These are phyloP conservation scores for Arthroderma sp. DNA, from an alignment of 2,329 filamentous ascomycete species.

Conservation along the genomic window DNA sequence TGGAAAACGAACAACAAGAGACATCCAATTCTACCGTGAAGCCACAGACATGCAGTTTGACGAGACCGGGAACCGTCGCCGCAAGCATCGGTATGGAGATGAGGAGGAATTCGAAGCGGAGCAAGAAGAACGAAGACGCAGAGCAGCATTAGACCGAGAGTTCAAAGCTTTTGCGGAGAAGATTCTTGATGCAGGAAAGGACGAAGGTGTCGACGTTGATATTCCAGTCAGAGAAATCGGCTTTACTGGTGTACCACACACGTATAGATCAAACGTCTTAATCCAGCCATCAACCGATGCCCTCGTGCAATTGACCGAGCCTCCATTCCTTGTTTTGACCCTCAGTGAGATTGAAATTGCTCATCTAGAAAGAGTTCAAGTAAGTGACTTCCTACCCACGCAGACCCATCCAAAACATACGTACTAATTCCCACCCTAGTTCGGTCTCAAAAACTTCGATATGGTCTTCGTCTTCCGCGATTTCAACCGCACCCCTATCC, in stretches of 20 bases:
- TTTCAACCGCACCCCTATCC: slow-evolving; percentile 75
- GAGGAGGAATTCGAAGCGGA: slow-evolving; percentile 98
- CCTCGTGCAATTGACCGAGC: slow-evolving; percentile 89
- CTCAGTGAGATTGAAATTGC: slow-evolving; percentile 93
- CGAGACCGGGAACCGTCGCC: slow-evolving; percentile 93
- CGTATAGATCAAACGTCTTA: slow-evolving; percentile 69
- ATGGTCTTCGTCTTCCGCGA: slow-evolving; percentile 98
- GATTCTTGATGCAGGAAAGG: slow-evolving; percentile 87
- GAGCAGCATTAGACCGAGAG: slow-evolving; percentile 83
- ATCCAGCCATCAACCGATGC: slow-evolving; percentile 96
- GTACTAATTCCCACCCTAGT: slow-evolving; percentile 36
- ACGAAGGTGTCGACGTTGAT: slow-evolving; percentile 82
- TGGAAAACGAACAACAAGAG: slow-evolving; percentile 97
- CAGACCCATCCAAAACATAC: slow-evolving; percentile 14
- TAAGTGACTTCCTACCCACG: slow-evolving; percentile 14
- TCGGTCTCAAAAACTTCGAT: slow-evolving; percentile 97
- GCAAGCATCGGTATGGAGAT: slow-evolving; percentile 93
- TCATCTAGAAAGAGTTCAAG: slow-evolving; percentile 80
- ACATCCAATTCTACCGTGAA: slow-evolving; percentile 95
- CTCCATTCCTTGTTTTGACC: slow-evolving; percentile 90
- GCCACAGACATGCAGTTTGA: slow-evolving; percentile 98
- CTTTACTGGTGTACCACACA: slow-evolving; percentile 88
- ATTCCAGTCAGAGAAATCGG: slow-evolving; percentile 94
- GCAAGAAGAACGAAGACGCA: slow-evolving; percentile 83
- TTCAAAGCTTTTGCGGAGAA: slow-evolving; percentile 97